Conservation (phyloP, 208 protist species). For the Spongospora subterranea region DNA sequence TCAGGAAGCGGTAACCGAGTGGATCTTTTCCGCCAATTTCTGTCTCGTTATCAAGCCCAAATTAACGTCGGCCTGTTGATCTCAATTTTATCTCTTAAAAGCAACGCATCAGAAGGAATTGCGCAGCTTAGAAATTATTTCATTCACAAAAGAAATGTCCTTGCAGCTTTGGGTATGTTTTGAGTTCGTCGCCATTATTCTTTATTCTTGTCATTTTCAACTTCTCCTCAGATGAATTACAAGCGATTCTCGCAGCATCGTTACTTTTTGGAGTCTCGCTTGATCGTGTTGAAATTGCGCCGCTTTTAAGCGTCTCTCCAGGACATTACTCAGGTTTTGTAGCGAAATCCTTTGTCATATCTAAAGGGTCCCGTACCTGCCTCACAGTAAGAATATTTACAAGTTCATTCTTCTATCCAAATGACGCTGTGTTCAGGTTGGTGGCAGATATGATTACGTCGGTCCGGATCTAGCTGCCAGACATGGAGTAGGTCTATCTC, state of each 20-base stretch:
- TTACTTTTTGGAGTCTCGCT: background rate
- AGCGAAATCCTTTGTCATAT: constrained; percentile 16
- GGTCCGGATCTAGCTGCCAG: background rate
- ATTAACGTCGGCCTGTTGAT: background rate
- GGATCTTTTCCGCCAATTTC: constrained; percentile 1
- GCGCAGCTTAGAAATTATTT: constrained; percentile 47
- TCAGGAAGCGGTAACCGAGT: background rate
- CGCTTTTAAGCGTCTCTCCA: background rate
- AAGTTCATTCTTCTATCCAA: background rate
- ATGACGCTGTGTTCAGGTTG: background rate
- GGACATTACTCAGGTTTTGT: background rate
- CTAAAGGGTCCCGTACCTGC: background rate
- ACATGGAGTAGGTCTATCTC: constrained; percentile 18
- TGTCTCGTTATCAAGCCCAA: background rate
- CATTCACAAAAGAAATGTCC: constrained; percentile 15
- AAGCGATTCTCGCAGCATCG: background rate
- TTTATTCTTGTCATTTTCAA: background rate
- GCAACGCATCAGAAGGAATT: background rate
- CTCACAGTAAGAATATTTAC: background rate
- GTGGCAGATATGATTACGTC: background rate
- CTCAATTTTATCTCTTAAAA: background rate
- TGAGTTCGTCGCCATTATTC: background rate
- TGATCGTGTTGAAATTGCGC: background rate
- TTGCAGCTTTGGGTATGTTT: background rate
- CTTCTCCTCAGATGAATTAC: background rate